phyloP scores from a whole-genome alignment of 768 basidiomycete species.

The Pulveroboletus ravenelii region DNA sequence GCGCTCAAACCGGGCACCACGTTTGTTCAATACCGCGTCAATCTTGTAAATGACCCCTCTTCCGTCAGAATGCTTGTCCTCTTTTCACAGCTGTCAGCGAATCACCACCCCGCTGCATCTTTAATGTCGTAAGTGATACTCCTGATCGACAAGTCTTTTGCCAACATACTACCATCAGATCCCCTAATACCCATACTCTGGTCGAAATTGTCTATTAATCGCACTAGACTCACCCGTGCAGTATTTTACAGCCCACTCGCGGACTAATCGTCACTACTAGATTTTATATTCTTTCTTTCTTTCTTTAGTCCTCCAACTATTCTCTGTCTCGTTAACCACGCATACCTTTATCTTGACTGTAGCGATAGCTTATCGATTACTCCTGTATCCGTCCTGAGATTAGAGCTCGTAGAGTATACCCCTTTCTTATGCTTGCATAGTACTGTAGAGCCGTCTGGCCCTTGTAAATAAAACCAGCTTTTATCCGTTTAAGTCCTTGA shows the following conservation, averaged over 20 bases:
- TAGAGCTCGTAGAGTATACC: not conserved
- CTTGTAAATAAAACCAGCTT: not conserved
- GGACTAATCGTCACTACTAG: not conserved
- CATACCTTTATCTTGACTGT: constrained; percentile 12
- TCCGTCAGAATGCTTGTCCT: not conserved
- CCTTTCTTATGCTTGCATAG: not conserved
- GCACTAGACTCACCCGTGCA: not conserved
- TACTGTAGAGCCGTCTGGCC: not conserved
- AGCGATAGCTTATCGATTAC: constrained; percentile 10
- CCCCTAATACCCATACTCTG: not conserved
- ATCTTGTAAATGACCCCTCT: not conserved
- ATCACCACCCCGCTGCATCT: not conserved
- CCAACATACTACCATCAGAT: constrained; percentile 4
- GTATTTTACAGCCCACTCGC: not conserved
- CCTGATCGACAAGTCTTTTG: not conserved
- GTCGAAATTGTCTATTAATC: not conserved
- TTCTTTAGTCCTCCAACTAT: not conserved
- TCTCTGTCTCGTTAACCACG: not conserved
- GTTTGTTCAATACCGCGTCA: not conserved
- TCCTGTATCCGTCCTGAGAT: constrained; percentile 5
- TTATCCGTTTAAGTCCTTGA: not conserved
- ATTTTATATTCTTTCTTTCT: not conserved
- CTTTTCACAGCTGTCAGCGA: not conserved
- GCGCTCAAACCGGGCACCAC: not conserved
- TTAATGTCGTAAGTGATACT: constrained; percentile 2